Conservation (phyloP, 164 flowering plant genomes). For the Macadamia integrifolia region DNA sequence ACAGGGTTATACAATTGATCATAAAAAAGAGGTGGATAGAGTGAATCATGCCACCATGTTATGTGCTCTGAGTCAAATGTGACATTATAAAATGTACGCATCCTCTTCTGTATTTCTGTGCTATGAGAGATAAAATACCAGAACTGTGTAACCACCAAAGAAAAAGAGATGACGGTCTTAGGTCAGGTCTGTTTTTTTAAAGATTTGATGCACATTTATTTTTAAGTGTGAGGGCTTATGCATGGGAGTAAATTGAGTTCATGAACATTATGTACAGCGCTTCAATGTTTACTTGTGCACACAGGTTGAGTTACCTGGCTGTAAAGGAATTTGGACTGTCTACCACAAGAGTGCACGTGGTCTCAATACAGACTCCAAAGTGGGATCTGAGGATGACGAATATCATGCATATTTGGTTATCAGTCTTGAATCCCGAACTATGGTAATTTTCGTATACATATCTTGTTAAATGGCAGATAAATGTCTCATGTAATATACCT, state of each 20-base stretch:
- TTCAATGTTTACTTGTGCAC: background rate
- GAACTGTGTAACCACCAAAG: no score
- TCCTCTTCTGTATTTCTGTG: no score
- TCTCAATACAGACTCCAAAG: constrained; percentile 56
- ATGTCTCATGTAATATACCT: background rate
- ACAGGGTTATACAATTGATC: no score
- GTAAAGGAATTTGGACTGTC: constrained; percentile 98
- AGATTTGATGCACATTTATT: no score
- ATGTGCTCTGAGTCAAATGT: no score
- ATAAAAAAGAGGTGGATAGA: no score
- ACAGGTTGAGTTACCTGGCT: constrained; percentile 91
- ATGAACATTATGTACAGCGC: background rate
- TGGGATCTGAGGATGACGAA: constrained; percentile 68
- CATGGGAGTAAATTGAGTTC: background rate
- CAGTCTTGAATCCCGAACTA: constrained; percentile 87
- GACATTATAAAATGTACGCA: no score
- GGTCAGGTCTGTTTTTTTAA: no score
- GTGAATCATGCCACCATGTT: no score
- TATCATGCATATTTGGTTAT: constrained; percentile 97
- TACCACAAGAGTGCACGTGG: constrained; percentile 84
- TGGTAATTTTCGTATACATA: constrained; percentile 48
- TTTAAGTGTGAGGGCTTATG: background rate
- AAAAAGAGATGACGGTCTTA: no score
- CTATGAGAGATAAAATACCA: no score
- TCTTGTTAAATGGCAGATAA: background rate